Evolutionary conservation across 257 asterid species (phyloP), one percentile per base, ranked within the genome.

Genomic region (Verbena officinalis): DNA sequence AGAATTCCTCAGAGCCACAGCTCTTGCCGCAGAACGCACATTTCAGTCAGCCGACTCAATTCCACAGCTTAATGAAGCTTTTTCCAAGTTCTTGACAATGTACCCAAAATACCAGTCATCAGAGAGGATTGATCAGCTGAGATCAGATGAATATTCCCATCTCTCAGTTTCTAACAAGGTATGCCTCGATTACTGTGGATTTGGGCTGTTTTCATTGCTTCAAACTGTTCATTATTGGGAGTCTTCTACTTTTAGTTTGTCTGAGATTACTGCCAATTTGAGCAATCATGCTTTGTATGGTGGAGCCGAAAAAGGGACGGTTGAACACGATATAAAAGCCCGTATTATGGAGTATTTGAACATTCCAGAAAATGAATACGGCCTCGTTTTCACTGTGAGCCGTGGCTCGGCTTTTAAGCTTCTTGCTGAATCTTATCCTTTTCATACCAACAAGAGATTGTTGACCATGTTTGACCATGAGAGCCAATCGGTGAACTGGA

Each of bases 401-500:
- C 88, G 99, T 61, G 99, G 99, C 17, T 90, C 95, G 11, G 99
- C 99, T 60, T 94, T 90, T 77, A 94, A 82, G 52, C 59, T 94
- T 79, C 86, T 94, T 20, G 95, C 96, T 60, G 98, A 94, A 57
- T 90, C 97, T 0, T 94, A 94, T 75, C 99, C 99, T 67, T 94
- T 94, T 42, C 99, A 90, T 19, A 81, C 98, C 5, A 94, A 94
- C 83, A 94, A 91, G 79, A 86, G 89, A 73, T 53, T 94, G 81
- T 65, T 94, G 79, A 90, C 99, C 5, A 94, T 94, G 99, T 94
- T 86, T 55, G 99, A 94, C 80, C 99, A 94, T 3, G 99, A 94
- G 64, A 94, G 99, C 60, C 98, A 94, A 68, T 90, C 98, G 1
- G 90, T 94, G 62, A 91, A 85, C 74, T 88, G 96, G 98, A 90